phyloP scores from a whole-genome alignment of 2,329 filamentous ascomycete species.

The Neonectria magnoliae region DNA sequence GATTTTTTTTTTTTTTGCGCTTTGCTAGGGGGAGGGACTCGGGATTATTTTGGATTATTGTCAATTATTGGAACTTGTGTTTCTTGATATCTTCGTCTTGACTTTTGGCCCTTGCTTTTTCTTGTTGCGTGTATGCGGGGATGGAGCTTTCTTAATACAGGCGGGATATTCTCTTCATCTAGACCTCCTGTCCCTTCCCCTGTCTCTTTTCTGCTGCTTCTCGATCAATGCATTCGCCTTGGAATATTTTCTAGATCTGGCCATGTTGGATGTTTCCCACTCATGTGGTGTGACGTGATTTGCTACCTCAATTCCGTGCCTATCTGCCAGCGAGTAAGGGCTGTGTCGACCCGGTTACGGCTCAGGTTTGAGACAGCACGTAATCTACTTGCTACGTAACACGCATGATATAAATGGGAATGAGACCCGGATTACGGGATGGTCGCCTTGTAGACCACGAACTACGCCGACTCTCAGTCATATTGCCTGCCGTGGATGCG shows the following conservation, averaged over 20 bases:
- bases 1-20: neutral
- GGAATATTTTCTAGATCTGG: neutral
- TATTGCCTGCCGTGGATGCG: neutral
- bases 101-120: slow-evolving; percentile 26
- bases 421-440: neutral
- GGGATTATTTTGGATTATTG: slow-evolving; percentile 20
- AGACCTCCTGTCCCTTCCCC: neutral
- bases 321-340: no score
- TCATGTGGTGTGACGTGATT: neutral
- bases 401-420: neutral
- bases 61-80: slow-evolving; percentile 1
- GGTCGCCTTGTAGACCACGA: neutral
- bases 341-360: neutral
- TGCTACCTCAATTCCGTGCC: neutral
- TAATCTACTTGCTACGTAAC: neutral
- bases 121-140: slow-evolving; percentile 31
- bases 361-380: neutral
- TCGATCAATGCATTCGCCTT: neutral
- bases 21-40: slow-evolving; percentile 11
- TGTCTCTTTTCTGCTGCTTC: neutral
- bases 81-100: slow-evolving; percentile 7
- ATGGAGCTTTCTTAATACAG: slow-evolving; percentile 45
- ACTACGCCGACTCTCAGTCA: no score
- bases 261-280: neutral
- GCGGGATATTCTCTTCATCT: slow-evolving; percentile 40